phyloP scores from a whole-genome alignment of 441 rosid species.

The Lepidium campestre region DNA sequence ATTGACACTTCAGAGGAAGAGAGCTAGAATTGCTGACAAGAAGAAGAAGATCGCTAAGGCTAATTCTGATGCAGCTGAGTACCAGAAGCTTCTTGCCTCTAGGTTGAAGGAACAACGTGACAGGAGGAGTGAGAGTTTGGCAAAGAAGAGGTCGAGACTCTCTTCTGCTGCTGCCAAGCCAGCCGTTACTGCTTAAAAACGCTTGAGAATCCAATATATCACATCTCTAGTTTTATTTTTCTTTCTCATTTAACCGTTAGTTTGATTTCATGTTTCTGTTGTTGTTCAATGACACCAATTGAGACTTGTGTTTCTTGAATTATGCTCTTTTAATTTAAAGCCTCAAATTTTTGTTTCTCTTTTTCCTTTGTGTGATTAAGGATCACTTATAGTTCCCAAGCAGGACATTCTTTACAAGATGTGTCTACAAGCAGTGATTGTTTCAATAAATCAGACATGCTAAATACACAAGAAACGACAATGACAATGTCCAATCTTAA shows the following conservation, averaged over 20 bases:
- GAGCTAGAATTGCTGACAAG: constrained; percentile 45
- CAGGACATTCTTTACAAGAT: too few species aligned
- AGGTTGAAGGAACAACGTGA: constrained; percentile 51
- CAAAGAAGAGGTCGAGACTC: constrained; percentile 47
- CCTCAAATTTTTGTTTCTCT: background rate
- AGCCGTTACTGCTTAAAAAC: constrained; percentile 27
- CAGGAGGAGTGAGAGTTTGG: constrained; percentile 49
- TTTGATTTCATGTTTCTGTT: constrained; percentile 5
- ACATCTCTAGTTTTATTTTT: background rate
- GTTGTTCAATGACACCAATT: background rate
- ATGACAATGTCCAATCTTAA: too few species aligned
- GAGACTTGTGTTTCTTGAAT: background rate
- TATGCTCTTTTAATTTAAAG: background rate
- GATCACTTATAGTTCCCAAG: too few species aligned
- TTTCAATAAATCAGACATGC: too few species aligned
- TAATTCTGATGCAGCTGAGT: constrained; percentile 49
- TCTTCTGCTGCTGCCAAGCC: constrained; percentile 46
- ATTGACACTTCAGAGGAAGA: constrained; percentile 50
- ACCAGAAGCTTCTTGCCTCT: constrained; percentile 47
- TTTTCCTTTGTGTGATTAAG: background rate
- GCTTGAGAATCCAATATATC: background rate
- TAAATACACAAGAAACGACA: too few species aligned
- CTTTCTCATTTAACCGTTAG: background rate
- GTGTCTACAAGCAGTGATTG: too few species aligned
- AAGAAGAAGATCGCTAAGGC: constrained; percentile 54